Base-by-base conservation (phyloP, 192 early-diverging fungal species). In the Piromyces finnis region DNA sequence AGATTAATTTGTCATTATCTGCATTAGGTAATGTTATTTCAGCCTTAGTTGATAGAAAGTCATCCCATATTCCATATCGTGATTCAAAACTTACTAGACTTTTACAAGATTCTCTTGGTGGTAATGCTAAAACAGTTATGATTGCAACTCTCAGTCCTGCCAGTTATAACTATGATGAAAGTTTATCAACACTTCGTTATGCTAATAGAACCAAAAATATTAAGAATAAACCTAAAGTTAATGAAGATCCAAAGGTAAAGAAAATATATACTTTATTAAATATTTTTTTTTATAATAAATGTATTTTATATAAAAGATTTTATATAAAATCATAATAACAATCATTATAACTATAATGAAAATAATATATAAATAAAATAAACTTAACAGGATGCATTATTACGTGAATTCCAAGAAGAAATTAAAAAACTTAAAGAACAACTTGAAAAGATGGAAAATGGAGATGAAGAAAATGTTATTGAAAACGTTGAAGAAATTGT, bases 191-290 rank as follows among this genome's bases (percentile, higher is more conserved):
- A 22, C 84, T 91, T 28, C 81, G 90, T 78, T 91, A 91, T 41
- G 90, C 90, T 1, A 91, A 89, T 78, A 84, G 90, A 28, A 87
- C 90, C 12, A 91, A 91, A 84, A 91, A 87, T 51, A 91, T 91
- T 83, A 91, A 91, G 81, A 91, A 91, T 83, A 91, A 91, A 80
- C 90, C 90, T 28, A 91, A 91, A 82, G 85, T 91, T 84, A 91
- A 91, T 79, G 89, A 91, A 82, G 90, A 91, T 82, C 90, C 90
- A 4, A 91, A 90, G 82, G 87, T 89, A 82, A 30, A 35, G 29
- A 28, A 79, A 15, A 78, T 28, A 32, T 32, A 85, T 30, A 29
- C 9, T n/a, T n/a, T n/a, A n/a, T n/a, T n/a, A n/a, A n/a, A n/a
- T n/a, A n/a, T n/a, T n/a, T n/a, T n/a, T n/a, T n/a, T n/a, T n/a